Evolutionary conservation across 345 rosid species (phyloP).

Genomic region (Eucalyptus erythrocorys): DNA sequence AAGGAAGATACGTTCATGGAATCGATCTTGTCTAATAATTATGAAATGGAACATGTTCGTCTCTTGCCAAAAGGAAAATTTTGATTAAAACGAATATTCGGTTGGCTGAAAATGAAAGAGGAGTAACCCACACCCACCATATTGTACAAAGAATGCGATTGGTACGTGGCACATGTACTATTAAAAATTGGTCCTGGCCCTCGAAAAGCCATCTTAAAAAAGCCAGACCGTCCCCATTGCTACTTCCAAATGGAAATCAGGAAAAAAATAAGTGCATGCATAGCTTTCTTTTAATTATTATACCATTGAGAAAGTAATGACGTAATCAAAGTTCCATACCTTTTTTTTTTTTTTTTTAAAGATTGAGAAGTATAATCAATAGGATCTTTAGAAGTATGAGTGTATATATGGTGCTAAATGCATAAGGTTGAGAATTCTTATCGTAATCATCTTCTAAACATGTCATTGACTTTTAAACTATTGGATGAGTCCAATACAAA

Average conservation of each 20-base stretch:
- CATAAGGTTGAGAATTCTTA: background rate
- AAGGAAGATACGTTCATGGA: background rate
- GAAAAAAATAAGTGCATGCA: background rate
- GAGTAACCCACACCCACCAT: background rate
- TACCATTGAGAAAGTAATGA: background rate
- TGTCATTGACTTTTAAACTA: background rate
- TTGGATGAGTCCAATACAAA: background rate
- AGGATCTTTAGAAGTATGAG: background rate
- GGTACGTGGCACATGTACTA: background rate
- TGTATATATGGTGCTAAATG: background rate
- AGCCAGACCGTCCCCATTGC: background rate
- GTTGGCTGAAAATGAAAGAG: background rate
- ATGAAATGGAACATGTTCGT: background rate
- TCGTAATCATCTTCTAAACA: too few relatives aligned
- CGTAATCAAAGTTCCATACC: background rate
- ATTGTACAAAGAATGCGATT: background rate
- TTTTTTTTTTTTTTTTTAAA: too few relatives aligned
- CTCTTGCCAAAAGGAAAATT: background rate
- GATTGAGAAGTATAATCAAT: background rate
- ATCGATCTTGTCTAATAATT: background rate
- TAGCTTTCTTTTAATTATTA: background rate
- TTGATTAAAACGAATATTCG: background rate
- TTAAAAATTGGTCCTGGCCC: background rate
- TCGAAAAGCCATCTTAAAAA: background rate
- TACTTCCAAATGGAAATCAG: background rate